Base-by-base conservation (phyloP, 768 basidiomycete genomes). In the Nidula microcarpa region DNA sequence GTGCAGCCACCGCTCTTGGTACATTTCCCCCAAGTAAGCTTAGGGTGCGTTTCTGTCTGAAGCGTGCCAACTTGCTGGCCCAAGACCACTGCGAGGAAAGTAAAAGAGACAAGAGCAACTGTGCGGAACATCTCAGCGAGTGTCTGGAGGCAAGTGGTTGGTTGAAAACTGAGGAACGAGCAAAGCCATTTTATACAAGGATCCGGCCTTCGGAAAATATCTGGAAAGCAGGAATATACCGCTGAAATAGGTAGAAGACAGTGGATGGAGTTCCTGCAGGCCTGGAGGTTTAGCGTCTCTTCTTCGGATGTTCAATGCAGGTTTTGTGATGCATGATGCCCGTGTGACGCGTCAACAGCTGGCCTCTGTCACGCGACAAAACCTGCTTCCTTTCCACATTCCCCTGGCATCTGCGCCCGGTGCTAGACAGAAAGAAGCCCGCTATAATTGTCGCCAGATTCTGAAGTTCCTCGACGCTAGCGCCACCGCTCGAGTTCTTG, bases 51-150 rank as follows among this genome's bases (percentile, higher is more conserved):
- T 60, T 81, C 79, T 8, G 79, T 65, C 1, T 62, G 68, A 49
- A 67, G 59, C 16, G 75, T 79, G 55, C 79, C 79, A 57, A 68
- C 68, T 56, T 76, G 74, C 62, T 80, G 79, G 55, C 65, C 77
- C 56, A 64, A 65, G n/a, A 59, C 72, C 53, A 68, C 61, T 45
- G 75, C 60, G 60, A 67, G 58, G 48, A 69, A 53, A 14, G 68
- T 53, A 43, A 65, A 64, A 43, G 62, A 55, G 54, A 63, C 47
- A 47, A 69, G 67, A 56, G 64, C 55, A 34, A 55, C 57, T 32
- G 11, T 41, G 39, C 13, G 16, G 16, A 41, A 41, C 39, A 41
- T 41, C 39, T 11, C 16, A 17, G 16, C 16, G 39, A 11, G 13
- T 41, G 39, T 41, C 13, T 41, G 39, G 39, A 13, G 11, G 39